Conservation (phyloP, 306 rosid genomes). For the Vigna radiata region DNA sequence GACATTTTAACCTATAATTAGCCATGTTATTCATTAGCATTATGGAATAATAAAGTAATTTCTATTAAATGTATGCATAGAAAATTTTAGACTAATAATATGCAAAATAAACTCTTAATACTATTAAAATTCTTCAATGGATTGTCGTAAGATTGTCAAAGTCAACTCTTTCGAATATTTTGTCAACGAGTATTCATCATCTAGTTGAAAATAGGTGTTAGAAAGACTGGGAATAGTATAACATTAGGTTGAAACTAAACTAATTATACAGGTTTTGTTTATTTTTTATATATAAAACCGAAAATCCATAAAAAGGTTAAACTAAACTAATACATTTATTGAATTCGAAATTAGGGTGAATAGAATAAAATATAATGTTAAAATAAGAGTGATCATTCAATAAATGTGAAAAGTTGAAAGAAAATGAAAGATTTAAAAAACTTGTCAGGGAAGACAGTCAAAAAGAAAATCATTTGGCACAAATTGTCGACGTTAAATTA, state of each 20-base stretch:
- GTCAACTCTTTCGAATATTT: not conserved
- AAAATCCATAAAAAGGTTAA: not conserved
- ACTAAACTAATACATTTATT: not conserved
- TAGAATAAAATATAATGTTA: not conserved
- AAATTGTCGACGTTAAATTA: not conserved
- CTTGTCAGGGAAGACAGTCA: not conserved
- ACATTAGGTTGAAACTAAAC: not conserved
- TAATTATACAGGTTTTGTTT: not conserved
- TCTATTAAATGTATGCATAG: no score
- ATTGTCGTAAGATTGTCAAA: not conserved
- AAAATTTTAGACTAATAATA: no score
- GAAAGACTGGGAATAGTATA: no score
- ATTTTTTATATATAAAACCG: not conserved
- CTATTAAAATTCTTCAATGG: no score
- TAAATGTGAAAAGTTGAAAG: not conserved
- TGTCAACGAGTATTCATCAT: not conserved
- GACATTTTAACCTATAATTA: no score
- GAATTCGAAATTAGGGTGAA: not conserved
- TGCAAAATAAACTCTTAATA: no score
- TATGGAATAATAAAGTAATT: no score
- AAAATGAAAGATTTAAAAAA: not conserved
- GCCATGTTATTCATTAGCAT: no score
- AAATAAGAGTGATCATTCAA: not conserved
- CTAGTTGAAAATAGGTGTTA: not conserved
- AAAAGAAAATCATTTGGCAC: not conserved